phyloP scores from a whole-genome alignment of 2,329 filamentous ascomycete species.

The Zalaria obscura region DNA sequence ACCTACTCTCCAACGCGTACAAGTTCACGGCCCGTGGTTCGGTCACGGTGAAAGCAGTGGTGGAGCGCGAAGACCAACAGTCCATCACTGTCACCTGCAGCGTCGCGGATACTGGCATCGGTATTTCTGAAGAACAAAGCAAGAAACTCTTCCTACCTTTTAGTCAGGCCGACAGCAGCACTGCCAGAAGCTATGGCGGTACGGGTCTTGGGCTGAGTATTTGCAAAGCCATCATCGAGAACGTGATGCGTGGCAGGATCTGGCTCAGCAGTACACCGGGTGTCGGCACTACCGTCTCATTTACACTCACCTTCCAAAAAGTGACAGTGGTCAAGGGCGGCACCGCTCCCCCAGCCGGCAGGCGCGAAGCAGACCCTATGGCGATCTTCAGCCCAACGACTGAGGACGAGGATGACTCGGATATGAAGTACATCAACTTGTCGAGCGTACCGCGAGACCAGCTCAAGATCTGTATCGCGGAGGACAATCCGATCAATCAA shows the following conservation, averaged over 20 bases:
- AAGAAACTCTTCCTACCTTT: conserved; percentile 85
- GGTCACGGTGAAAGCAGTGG: conserved; percentile 66
- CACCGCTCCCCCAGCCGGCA: conserved; percentile 8
- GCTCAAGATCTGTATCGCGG: conserved; percentile 79
- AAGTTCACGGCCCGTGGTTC: conserved; percentile 85
- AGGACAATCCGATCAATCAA: conserved; percentile 91
- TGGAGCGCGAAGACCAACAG: conserved; percentile 56
- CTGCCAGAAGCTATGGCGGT: conserved; percentile 79
- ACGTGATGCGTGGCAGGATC: conserved; percentile 78
- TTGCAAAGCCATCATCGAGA: conserved; percentile 86
- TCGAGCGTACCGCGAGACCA: conserved; percentile 61
- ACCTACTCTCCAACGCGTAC: conserved; percentile 82
- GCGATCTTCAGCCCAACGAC: conserved; percentile 38
- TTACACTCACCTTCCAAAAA: conserved; percentile 77
- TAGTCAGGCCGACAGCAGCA: conserved; percentile 82
- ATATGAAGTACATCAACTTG: conserved; percentile 42
- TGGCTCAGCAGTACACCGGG: conserved; percentile 65
- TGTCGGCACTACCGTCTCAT: conserved; percentile 58
- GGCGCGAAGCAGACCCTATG: conserved; percentile 40
- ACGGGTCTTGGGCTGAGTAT: conserved; percentile 86
- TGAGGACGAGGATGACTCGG: conserved; percentile 24
- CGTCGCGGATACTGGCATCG: conserved; percentile 82
- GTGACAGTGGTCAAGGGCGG: conserved; percentile 40
- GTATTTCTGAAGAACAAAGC: conserved; percentile 69
- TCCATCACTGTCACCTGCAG: conserved; percentile 67